Evolutionary conservation across 139 green algal genomes (phyloP).

Genomic region (Chara braunii): DNA sequence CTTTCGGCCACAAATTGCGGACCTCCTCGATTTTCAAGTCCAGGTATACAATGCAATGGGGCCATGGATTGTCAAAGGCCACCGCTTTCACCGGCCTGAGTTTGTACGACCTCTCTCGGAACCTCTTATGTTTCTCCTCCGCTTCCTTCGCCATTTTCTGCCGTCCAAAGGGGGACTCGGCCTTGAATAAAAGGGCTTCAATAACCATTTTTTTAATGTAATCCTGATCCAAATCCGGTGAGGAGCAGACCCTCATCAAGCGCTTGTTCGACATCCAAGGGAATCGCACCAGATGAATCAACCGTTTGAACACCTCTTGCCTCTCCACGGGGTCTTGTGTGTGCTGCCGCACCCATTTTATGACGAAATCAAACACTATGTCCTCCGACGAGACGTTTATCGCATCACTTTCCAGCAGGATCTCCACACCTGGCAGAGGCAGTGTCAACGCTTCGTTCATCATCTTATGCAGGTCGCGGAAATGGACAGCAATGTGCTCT

Average conservation of each 20-base stretch:
- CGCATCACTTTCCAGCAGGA: too few relatives aligned
- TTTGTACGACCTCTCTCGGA: not conserved
- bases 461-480: too few relatives aligned
- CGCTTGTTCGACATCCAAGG: not conserved
- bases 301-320: not conserved
- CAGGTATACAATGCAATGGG: not conserved
- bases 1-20: not conserved
- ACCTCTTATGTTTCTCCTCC: too few relatives aligned
- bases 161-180: too few relatives aligned
- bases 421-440: too few relatives aligned
- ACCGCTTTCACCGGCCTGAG: not conserved
- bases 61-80: not conserved
- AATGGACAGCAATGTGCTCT: too few relatives aligned
- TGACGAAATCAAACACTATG: not conserved
- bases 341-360: not conserved
- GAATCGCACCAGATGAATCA: not conserved
- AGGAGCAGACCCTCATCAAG: not conserved
- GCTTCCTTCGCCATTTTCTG: too few relatives aligned
- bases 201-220: not conserved
- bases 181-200: not conserved
- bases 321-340: not conserved
- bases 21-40: conserved; percentile 1
- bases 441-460: too few relatives aligned
- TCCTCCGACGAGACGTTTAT: not conserved
- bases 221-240: not conserved